These are phyloP conservation scores for Camelina laxa DNA, from an alignment of 345 rosid genomes.

Conservation along the genomic window DNA sequence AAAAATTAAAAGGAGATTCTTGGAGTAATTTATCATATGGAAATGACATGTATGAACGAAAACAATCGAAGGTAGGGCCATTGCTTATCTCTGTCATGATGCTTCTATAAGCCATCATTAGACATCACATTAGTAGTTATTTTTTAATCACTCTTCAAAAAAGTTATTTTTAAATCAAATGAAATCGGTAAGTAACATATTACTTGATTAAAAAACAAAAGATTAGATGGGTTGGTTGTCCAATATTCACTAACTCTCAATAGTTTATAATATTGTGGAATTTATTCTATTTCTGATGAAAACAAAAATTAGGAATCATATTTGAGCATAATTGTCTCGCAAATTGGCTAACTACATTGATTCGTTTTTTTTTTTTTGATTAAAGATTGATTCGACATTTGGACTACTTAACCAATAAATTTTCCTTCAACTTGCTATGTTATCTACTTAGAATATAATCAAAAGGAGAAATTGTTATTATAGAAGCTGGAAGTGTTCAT, in stretches of 20 bases:
- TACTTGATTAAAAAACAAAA: not conserved
- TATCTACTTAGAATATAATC: constrained; percentile 9
- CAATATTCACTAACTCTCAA: constrained; percentile 35
- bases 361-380: not conserved
- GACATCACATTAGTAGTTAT: not conserved
- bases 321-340: constrained; percentile 32
- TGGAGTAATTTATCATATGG: not conserved
- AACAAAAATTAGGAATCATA: constrained; percentile 12
- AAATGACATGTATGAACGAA: constrained; percentile 38
- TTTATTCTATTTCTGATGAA: constrained; percentile 10
- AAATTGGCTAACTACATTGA: constrained; percentile 32
- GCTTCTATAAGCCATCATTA: constrained; percentile 19
- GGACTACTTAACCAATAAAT: constrained; percentile 15
- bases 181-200: not conserved
- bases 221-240: constrained; percentile 35
- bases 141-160: not conserved
- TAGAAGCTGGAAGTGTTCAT: constrained; percentile 8
- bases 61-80: constrained; percentile 35
- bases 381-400: constrained; percentile 28
- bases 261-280: constrained; percentile 1
- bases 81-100: constrained; percentile 39
- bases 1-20: constrained; percentile 17
- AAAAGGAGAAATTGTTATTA: not conserved
- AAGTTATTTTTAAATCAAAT: not conserved
- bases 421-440: constrained; percentile 24